These are phyloP conservation scores for Mycena latifolia DNA, from an alignment of 768 basidiomycete species.

Conservation along the genomic window DNA sequence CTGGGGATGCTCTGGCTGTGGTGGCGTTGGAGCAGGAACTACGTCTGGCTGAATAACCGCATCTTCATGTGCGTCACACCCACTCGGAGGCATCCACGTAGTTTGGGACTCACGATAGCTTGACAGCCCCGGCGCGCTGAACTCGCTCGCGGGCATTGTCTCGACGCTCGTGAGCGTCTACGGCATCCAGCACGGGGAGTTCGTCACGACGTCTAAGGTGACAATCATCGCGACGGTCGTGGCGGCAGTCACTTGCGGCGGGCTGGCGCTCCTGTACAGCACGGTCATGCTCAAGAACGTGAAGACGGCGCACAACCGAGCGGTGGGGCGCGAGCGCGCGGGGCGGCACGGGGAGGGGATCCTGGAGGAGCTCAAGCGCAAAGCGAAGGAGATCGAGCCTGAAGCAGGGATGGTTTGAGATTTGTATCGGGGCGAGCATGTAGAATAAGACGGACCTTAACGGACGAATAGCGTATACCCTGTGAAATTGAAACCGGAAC, in stretches of 20 bases:
- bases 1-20: slow-evolving; percentile 69
- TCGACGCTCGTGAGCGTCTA: slow-evolving; percentile 51
- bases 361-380: slow-evolving; percentile 33
- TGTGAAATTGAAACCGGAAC: background rate
- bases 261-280: slow-evolving; percentile 43
- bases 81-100: background rate
- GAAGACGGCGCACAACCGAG: slow-evolving; percentile 45
- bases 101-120: background rate
- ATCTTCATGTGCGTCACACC: slow-evolving; percentile 61
- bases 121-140: slow-evolving; percentile 50
- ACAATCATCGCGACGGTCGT: slow-evolving; percentile 48
- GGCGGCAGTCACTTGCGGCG: slow-evolving; percentile 43
- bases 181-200: slow-evolving; percentile 44
- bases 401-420: slow-evolving; percentile 34
- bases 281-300: slow-evolving; percentile 45
- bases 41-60: slow-evolving; percentile 69
- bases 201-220: slow-evolving; percentile 40
- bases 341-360: slow-evolving; percentile 48
- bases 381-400: slow-evolving; percentile 34
- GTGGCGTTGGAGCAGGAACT: slow-evolving; percentile 72
- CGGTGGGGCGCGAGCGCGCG: slow-evolving; percentile 47
- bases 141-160: slow-evolving; percentile 50
- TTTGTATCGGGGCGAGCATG: background rate
- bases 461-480: background rate
- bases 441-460: slow-evolving; percentile 12